These are phyloP conservation scores for Jatropha curcas DNA, from an alignment of 345 rosid species.

Conservation along the genomic window DNA sequence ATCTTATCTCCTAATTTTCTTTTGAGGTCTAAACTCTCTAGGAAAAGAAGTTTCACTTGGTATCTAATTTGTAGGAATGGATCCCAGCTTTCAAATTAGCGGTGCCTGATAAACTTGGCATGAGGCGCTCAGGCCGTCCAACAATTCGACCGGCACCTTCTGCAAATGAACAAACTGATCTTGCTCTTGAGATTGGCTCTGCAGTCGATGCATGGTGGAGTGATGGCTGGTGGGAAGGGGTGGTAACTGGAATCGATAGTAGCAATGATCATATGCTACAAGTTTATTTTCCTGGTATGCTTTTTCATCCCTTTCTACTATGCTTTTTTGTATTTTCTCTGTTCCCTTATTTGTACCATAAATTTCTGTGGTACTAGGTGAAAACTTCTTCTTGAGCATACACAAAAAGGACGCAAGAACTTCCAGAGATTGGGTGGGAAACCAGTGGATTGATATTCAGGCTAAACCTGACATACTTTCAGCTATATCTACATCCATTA, in stretches of 20 bases:
- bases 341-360: slow-evolving; percentile 11
- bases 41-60: slow-evolving; percentile 11
- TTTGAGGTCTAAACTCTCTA: slow-evolving; percentile 1
- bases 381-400: slow-evolving; percentile 55
- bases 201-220: slow-evolving; percentile 99
- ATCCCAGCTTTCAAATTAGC: slow-evolving; percentile 71
- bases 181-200: slow-evolving; percentile 47
- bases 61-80: slow-evolving; percentile 66
- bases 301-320: slow-evolving; percentile 13
- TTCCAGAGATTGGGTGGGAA: slow-evolving; percentile 82
- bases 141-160: slow-evolving; percentile 73
- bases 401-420: slow-evolving; percentile 59
- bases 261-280: slow-evolving; percentile 43
- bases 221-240: slow-evolving; percentile 99
- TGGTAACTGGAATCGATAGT: slow-evolving; percentile 47
- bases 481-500: slow-evolving; percentile 39
- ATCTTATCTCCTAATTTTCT: background rate
- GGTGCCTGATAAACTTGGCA: slow-evolving; percentile 75
- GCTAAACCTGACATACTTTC: slow-evolving; percentile 62
- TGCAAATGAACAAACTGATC: slow-evolving; percentile 27
- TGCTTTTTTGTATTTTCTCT: background rate
- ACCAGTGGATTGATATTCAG: slow-evolving; percentile 69
- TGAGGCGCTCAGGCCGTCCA: slow-evolving; percentile 68
- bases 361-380: slow-evolving; percentile 53
- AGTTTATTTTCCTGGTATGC: slow-evolving; percentile 76